Percentiles rank a stretch among this genome's conserved stretches.
Conservation (phyloP, 2,329 filamentous ascomycete species). For the Xylariaceae sp. region DNA sequence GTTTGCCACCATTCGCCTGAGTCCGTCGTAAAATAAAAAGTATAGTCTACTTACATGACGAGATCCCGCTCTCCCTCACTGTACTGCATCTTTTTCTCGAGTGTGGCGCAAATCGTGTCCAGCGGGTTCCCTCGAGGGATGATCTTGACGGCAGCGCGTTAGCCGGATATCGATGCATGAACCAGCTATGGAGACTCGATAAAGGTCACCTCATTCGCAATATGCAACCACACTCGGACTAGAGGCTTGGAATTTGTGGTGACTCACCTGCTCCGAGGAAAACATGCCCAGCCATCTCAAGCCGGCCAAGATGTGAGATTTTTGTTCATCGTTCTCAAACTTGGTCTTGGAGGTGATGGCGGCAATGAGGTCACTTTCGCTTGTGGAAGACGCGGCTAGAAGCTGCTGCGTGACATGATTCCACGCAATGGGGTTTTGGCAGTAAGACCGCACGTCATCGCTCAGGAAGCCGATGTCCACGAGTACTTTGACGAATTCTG, state of each 20-base stretch:
- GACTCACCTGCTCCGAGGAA: conserved; percentile 59
- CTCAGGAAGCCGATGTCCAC: conserved; percentile 88
- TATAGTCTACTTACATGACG: conserved; percentile 50
- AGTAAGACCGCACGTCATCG: conserved; percentile 63
- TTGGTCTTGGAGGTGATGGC: conserved; percentile 73
- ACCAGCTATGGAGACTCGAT: neutral
- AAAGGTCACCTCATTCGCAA: neutral
- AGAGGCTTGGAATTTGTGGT: neutral
- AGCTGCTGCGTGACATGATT: conserved; percentile 80
- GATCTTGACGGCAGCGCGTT: conserved; percentile 32
- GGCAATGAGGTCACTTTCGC: conserved; percentile 67
- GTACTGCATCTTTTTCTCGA: conserved; percentile 92
- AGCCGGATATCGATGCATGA: neutral
- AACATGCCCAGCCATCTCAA: conserved; percentile 65
- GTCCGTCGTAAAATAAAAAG: neutral
- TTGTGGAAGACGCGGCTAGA: conserved; percentile 64
- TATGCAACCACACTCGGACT: neutral
- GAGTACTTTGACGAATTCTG: conserved; percentile 81
- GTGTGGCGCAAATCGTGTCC: conserved; percentile 84
- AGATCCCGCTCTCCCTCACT: conserved; percentile 80
- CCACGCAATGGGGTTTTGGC: conserved; percentile 71
- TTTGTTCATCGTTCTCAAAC: conserved; percentile 67
- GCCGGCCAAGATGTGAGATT: conserved; percentile 66
- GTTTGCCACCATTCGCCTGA: neutral
- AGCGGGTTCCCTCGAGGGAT: conserved; percentile 69